These are phyloP conservation scores for Euphorbia pulcherrima DNA, from an alignment of 345 rosid genomes.

Conservation along the genomic window DNA sequence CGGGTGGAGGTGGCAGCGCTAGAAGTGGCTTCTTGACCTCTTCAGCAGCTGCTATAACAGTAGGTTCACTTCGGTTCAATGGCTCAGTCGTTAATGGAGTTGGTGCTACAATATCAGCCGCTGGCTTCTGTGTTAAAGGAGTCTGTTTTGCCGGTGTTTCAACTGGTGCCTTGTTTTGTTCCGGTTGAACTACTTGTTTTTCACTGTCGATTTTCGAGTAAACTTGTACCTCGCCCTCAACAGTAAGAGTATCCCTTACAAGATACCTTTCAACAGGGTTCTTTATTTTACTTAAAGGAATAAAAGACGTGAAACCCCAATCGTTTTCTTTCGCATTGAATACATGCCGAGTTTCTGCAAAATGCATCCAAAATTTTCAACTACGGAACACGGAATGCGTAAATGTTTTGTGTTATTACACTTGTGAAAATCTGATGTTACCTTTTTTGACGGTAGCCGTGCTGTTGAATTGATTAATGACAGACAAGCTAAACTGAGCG, in stretches of 20 bases:
- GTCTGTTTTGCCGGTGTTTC: not conserved
- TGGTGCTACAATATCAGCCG: not conserved
- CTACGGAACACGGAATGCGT: too few relatives aligned
- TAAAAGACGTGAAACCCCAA: constrained; percentile 12
- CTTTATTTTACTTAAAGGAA: not conserved
- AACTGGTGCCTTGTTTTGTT: not conserved
- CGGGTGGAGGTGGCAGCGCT: not conserved
- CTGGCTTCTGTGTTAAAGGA: not conserved
- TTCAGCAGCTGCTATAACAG: not conserved
- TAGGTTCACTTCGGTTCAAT: not conserved
- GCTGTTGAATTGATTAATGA: constrained; percentile 2
- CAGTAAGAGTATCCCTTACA: constrained; percentile 2
- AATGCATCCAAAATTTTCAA: too few relatives aligned
- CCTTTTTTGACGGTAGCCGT: not conserved
- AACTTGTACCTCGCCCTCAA: constrained; percentile 6
- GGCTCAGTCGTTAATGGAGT: not conserved
- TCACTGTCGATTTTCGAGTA: not conserved
- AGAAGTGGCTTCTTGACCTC: not conserved
- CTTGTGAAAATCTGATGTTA: not conserved
- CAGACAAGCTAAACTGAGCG: constrained; percentile 20
- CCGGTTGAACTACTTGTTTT: not conserved
- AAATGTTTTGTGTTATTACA: too few relatives aligned
- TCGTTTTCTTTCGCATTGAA: constrained; percentile 3
- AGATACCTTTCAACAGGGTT: constrained; percentile 1
- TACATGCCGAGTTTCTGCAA: not conserved